phyloP scores from a whole-genome alignment of 495 filamentous ascomycete genomes.

The Xylaria grammica region DNA sequence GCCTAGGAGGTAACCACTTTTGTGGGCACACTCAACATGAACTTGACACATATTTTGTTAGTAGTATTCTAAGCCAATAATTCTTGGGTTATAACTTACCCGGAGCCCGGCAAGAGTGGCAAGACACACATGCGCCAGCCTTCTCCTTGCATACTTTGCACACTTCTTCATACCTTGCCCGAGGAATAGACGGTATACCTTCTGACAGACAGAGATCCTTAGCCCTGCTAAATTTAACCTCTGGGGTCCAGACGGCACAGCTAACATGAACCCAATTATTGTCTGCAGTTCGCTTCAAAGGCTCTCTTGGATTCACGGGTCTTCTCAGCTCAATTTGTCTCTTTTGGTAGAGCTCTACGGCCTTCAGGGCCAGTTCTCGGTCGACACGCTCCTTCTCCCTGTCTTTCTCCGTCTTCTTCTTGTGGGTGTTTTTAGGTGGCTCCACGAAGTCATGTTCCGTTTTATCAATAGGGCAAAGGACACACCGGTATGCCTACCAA shows the following conservation, averaged over 20 bases:
- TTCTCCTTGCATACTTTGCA: conserved; percentile 84
- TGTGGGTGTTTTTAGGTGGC: conserved; percentile 79
- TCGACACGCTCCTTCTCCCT: conserved; percentile 85
- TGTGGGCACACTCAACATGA: conserved; percentile 88
- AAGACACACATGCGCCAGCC: conserved; percentile 79
- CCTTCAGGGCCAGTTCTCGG: conserved; percentile 75
- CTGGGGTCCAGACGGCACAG: conserved; percentile 89
- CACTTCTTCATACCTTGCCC: conserved; percentile 66
- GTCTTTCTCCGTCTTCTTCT: conserved; percentile 94
- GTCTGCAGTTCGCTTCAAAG: conserved; percentile 86
- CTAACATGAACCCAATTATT: conserved; percentile 99
- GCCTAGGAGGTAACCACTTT: conserved; percentile 79
- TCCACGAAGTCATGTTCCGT: conserved; percentile 84
- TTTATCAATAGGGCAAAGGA: conserved; percentile 80
- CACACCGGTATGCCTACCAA: conserved; percentile 80
- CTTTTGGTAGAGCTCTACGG: conserved; percentile 77
- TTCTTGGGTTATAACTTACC: conserved; percentile 33
- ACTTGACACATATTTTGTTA: conserved; percentile 50
- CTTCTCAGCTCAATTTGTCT: conserved; percentile 81
- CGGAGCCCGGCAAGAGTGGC: conserved; percentile 77
- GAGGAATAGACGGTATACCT: conserved; percentile 79
- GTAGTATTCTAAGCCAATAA: conserved; percentile 19
- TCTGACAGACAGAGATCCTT: conserved; percentile 81
- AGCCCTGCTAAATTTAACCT: conserved; percentile 87
- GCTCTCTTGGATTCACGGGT: conserved; percentile 83